Evolutionary conservation across 345 rosid species (phyloP), one percentile per base, ranked within the genome.

Genomic region (Salix dunnii): DNA sequence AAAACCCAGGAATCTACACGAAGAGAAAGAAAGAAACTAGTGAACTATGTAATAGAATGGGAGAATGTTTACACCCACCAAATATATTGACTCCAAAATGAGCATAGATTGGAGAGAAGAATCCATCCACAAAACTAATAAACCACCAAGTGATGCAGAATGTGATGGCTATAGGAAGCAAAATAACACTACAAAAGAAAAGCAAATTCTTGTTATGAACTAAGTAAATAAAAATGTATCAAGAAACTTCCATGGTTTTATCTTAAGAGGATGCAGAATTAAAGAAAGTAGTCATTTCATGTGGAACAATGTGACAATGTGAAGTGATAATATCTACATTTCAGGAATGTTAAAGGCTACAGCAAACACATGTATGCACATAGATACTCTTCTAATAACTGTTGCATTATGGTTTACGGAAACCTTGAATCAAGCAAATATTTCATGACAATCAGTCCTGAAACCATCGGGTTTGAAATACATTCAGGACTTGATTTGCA

Each of bases 61-160:
- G 38, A 64, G 33, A 21, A 35, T 21, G 58, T 51, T 51, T 2
- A 20, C 25, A 67, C 70, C 70, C 38, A 92, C 97, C 97, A 68
- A 89, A 90, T 77, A 87, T 82, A 76, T 87, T 79, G 84, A 87
- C 87, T 61, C 94, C 94, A 18, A 92, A 88, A 73, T 86, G 94
- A 0, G 86, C 77, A 68, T 92, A 90, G 72, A 92, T 76, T 11
- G 97, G 97, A 36, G 97, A 89, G 85, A 91, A 91, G 84, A 90
- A 86, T 21, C 92, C 88, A 38, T 92, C 94, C 27, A 90, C 88
- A 65, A 89, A 88, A 75, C 83, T 87, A 82, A 90, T 87, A 78
- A 90, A 90, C 91, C 94, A 89, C 94, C 93, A 90, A 18, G 94
- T 89, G 72, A 85, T 76, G 77, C 88, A 89, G 89, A 92, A 87